phyloP scores from a whole-genome alignment of 2,329 filamentous ascomycete genomes.

The Penicillium sp. region DNA sequence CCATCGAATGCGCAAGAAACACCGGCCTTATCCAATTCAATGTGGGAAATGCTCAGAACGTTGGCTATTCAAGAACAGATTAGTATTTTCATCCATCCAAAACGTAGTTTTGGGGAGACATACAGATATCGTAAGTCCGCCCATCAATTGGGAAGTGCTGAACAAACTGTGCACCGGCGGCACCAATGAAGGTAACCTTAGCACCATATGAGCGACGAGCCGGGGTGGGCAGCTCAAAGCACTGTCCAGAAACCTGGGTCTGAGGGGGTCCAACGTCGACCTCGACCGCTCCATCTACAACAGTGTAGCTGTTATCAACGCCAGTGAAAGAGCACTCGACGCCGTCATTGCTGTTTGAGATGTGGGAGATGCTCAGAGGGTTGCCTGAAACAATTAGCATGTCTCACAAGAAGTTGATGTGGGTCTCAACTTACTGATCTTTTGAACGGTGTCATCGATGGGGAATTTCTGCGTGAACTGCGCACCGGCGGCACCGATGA shows the following conservation, averaged over 20 bases:
- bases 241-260: slow-evolving; percentile 21
- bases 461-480: slow-evolving; percentile 19
- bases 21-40: slow-evolving; percentile 17
- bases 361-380: slow-evolving; percentile 24
- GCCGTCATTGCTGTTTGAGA: slow-evolving; percentile 5
- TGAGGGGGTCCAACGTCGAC: slow-evolving; percentile 27
- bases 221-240: neutral
- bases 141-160: slow-evolving; percentile 4
- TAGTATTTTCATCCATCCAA: neutral
- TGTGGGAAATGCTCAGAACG: slow-evolving; percentile 25
- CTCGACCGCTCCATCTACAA: slow-evolving; percentile 9
- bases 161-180: slow-evolving; percentile 1
- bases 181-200: slow-evolving; percentile 16
- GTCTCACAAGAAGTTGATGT: neutral
- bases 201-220: neutral
- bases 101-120: neutral
- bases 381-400: slow-evolving; percentile 11
- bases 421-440: slow-evolving; percentile 15
- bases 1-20: slow-evolving; percentile 26
- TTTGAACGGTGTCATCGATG: slow-evolving; percentile 10
- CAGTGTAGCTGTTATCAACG: slow-evolving; percentile 19
- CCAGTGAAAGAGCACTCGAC: slow-evolving; percentile 22
- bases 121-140: neutral
- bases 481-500: slow-evolving; percentile 19
- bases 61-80: neutral